Evolutionary conservation across 2,329 filamentous ascomycete species (phyloP).

Genomic region (Dryadomyces sulphureus): DNA sequence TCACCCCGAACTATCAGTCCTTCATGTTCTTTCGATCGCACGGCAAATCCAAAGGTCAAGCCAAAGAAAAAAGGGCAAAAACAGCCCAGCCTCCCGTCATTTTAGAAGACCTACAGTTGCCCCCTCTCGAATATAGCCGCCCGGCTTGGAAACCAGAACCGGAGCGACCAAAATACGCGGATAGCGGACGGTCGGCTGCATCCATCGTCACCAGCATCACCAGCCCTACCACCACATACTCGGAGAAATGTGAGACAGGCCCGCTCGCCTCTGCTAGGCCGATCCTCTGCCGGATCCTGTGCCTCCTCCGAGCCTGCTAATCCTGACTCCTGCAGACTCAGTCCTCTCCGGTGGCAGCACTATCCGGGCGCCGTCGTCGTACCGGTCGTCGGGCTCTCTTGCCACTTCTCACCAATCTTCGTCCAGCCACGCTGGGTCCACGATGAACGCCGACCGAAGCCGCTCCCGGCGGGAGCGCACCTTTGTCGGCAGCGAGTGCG

Average conservation of each 20-base stretch:
- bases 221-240: slow-evolving; percentile 11
- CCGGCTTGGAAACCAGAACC: slow-evolving; percentile 15
- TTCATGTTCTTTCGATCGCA: slow-evolving; percentile 30
- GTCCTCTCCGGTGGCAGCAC: slow-evolving; percentile 22
- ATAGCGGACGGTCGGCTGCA: slow-evolving; percentile 13
- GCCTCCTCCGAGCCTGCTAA: background rate
- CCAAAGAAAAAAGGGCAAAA: slow-evolving; percentile 23
- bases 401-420: slow-evolving; percentile 20
- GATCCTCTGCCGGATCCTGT: background rate
- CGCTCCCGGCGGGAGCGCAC: slow-evolving; percentile 79
- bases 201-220: slow-evolving; percentile 1
- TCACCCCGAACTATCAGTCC: background rate
- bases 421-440: slow-evolving; percentile 21
- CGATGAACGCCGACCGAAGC: slow-evolving; percentile 57
- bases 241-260: slow-evolving; percentile 20
- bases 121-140: slow-evolving; percentile 12
- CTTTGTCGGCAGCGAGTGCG: slow-evolving; percentile 88
- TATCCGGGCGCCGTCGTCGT: slow-evolving; percentile 19
- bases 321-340: slow-evolving; percentile 17
- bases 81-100: slow-evolving; percentile 18
- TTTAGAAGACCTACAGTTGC: slow-evolving; percentile 23
- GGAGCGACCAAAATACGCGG: slow-evolving; percentile 14
- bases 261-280: background rate
- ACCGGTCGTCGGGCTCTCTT: slow-evolving; percentile 23
- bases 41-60: slow-evolving; percentile 21